Base-by-base conservation (phyloP, 176 grass and related monocot species). In the Aegilops umbellulata region DNA sequence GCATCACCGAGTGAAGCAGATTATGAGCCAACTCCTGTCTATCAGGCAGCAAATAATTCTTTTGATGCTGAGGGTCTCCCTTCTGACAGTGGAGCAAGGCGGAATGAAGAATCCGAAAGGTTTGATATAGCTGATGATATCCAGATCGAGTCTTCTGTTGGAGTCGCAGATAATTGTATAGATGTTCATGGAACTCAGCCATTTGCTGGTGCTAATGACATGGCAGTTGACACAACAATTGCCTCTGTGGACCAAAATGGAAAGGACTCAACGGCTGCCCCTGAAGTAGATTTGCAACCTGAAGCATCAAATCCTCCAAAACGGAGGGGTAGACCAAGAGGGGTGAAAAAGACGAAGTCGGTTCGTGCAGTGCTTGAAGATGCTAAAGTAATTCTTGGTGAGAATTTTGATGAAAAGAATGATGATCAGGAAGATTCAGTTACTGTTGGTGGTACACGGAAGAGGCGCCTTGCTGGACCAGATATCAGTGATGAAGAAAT, bases 361-460 rank as follows among this genome's bases (percentile, higher is more conserved):
- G 91, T 99, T 46, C 80, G 57, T 58, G 82, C 88, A 60, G 92
- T 91, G 78, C 90, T 99, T 80, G 88, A 94, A 86, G 97, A 96
- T 86, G 91, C 97, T 71, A 92, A 93, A 87, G 76, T 17, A 53
- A 84, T 99, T 64, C 82, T 94, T 73, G 82, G 86, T 20, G 88
- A 91, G 63, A 72, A 35, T 65, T 86, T 83, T 13, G 81, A 88
- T 60, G 90, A 87, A 65, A 93, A 94, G 42, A 86, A 87, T 57
- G 90, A 90, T 82, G 95, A 36, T 9, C 80, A 87, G 62, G 84
- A 38, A 53, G 90, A 91, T 82, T 76, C 82, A 53, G 76, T 80
- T 74, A 77, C 34, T 70, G 66, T 76, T 6, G 86, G 74, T 87
- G 80, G 65, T 79, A 80, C 93, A 83, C 79, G 89, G 25, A 99